A percentile compares a stretch with the other conserved stretches of the same genome.
Evolutionary conservation across 2,329 filamentous ascomycete species (phyloP).

Genomic region (Parastagonospora nodorum): DNA sequence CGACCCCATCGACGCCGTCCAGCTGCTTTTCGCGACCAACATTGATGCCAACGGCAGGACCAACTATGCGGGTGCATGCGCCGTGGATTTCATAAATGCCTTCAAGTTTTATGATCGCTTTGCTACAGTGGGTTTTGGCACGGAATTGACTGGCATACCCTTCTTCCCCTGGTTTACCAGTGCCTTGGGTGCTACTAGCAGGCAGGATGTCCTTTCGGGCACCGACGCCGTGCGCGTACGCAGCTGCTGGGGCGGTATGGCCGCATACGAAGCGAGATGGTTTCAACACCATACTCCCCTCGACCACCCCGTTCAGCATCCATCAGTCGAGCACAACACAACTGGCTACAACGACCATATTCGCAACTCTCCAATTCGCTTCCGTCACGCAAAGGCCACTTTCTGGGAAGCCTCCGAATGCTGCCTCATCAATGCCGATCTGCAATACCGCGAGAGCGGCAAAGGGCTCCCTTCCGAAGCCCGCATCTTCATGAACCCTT

Average conservation of each 20-base stretch:
- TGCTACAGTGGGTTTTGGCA: slow-evolving; percentile 70
- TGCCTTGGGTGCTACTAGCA: slow-evolving; percentile 56
- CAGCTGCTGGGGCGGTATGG: slow-evolving; percentile 81
- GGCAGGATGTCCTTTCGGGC: slow-evolving; percentile 66
- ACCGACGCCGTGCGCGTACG: slow-evolving; percentile 70
- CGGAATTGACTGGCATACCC: slow-evolving; percentile 65
- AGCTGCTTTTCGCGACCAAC: slow-evolving; percentile 69
- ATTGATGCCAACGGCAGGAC: slow-evolving; percentile 56
- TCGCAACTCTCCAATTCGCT: slow-evolving; percentile 48
- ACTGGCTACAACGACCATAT: neutral
- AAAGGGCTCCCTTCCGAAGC: slow-evolving; percentile 51
- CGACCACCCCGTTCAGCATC: neutral
- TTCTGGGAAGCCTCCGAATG: slow-evolving; percentile 57
- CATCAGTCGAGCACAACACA: neutral
- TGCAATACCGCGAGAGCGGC: slow-evolving; percentile 45
- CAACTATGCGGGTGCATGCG: slow-evolving; percentile 70
- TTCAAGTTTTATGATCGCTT: slow-evolving; percentile 76
- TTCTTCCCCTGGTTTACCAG: slow-evolving; percentile 71
- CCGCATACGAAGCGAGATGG: slow-evolving; percentile 66
- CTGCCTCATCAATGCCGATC: slow-evolving; percentile 55
- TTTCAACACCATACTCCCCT: slow-evolving; percentile 53
- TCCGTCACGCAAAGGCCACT: slow-evolving; percentile 49
- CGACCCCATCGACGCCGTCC: slow-evolving; percentile 62
- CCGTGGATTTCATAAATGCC: slow-evolving; percentile 70
- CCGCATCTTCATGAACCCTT: slow-evolving; percentile 76